Evolutionary conservation across 495 filamentous ascomycete species (phyloP).

Genomic region (Penicillium odoratum): DNA sequence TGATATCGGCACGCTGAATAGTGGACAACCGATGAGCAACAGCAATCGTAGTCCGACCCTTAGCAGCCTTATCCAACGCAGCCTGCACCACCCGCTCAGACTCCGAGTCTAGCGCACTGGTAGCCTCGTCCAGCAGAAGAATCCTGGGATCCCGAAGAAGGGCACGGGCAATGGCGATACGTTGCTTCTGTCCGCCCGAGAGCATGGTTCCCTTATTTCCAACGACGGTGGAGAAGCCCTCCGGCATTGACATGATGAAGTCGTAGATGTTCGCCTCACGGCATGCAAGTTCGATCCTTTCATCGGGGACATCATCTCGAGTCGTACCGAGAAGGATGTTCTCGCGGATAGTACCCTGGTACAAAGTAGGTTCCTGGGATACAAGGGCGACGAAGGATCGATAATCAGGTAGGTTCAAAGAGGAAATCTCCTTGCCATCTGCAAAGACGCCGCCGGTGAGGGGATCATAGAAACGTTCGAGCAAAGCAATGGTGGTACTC

Average conservation of each 20-base stretch:
- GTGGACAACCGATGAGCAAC: constrained; percentile 7
- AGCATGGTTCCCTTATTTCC: constrained; percentile 72
- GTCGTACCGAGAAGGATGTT: constrained; percentile 65
- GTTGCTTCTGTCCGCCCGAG: constrained; percentile 79
- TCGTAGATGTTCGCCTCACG: constrained; percentile 74
- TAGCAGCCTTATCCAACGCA: constrained; percentile 1
- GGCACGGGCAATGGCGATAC: constrained; percentile 72
- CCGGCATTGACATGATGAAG: constrained; percentile 70
- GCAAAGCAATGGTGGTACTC: constrained; percentile 71
- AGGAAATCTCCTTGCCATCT: constrained; percentile 27
- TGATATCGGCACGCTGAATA: constrained; percentile 5
- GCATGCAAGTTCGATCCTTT: constrained; percentile 62
- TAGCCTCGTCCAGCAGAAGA: constrained; percentile 29
- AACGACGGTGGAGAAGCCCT: constrained; percentile 70
- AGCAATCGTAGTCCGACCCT: constrained; percentile 4
- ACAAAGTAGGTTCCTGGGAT: constrained; percentile 80
- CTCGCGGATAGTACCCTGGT: constrained; percentile 76
- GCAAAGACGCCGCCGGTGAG: constrained; percentile 63
- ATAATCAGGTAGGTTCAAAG: constrained; percentile 39
- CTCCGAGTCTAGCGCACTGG: constrained; percentile 2
- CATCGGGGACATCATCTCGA: constrained; percentile 61
- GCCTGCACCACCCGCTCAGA: constrained; percentile 5
- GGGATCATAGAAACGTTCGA: constrained; percentile 82
- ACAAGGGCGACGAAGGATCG: constrained; percentile 72
- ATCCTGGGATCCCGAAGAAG: constrained; percentile 66